These are phyloP conservation scores for Vitellaria paradoxa DNA, from an alignment of 179 eudicot genomes.

Conservation along the genomic window DNA sequence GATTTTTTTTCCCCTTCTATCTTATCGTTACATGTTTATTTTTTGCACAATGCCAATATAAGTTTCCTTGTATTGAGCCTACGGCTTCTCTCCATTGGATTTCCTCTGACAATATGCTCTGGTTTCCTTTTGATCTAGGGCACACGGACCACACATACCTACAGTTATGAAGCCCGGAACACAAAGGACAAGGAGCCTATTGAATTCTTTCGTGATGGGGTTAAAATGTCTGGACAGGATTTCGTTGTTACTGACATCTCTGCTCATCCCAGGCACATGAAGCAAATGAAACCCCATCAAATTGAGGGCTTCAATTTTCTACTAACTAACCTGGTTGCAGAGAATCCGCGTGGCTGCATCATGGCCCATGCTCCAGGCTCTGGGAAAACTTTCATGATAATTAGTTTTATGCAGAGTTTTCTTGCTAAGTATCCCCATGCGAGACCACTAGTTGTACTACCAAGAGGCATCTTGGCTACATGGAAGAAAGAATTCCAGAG, in stretches of 20 bases:
- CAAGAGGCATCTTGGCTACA: conserved; percentile 72
- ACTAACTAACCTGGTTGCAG: conserved; percentile 68
- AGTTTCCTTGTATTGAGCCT: neutral
- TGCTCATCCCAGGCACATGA: conserved; percentile 85
- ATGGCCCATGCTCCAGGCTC: conserved; percentile 98
- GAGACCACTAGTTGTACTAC: conserved; percentile 82
- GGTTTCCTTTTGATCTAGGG: conserved; percentile 21
- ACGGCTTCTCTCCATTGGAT: neutral
- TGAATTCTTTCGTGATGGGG: conserved; percentile 25
- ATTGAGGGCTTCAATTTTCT: conserved; percentile 87
- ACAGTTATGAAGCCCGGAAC: conserved; percentile 27
- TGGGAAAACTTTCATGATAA: conserved; percentile 95
- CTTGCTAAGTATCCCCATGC: conserved; percentile 77
- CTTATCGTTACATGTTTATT: neutral
- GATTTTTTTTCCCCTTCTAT: too few relatives aligned
- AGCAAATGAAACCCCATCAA: conserved; percentile 94
- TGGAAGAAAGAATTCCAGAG: conserved; percentile 87
- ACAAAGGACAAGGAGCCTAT: conserved; percentile 22
- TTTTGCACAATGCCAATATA: neutral
- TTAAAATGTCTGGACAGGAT: conserved; percentile 49
- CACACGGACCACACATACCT: conserved; percentile 34
- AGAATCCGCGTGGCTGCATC: conserved; percentile 92
- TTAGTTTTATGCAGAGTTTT: conserved; percentile 89
- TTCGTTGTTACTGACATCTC: conserved; percentile 44
- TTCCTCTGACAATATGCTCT: conserved; percentile 8